Percentiles rank a stretch among this genome's conserved stretches.
phyloP scores from a whole-genome alignment of 2,329 filamentous ascomycete genomes.

The Acrocalymma vagum region DNA sequence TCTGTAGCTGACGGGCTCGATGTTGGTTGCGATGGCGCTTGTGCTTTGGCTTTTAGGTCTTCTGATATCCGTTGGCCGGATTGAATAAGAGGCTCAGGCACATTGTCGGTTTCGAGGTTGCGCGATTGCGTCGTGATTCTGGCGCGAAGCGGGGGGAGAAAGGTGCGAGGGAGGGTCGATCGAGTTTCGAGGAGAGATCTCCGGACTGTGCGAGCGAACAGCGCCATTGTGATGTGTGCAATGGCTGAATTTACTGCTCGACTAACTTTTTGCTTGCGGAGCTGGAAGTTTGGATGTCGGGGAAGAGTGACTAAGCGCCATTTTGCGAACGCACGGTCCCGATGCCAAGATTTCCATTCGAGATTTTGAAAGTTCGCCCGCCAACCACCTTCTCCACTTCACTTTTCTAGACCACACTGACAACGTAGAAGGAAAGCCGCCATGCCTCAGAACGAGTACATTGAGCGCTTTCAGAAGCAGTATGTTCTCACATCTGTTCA shows the following conservation, averaged over 20 bases:
- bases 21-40: conserved; percentile 22
- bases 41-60: conserved; percentile 30
- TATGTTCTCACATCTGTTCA: conserved; percentile 45
- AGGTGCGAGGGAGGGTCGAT: conserved; percentile 58
- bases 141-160: conserved; percentile 62
- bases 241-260: conserved; percentile 19
- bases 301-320: conserved; percentile 25
- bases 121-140: conserved; percentile 53
- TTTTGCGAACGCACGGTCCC: too few species aligned
- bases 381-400: conserved; percentile 16
- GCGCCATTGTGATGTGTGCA: conserved; percentile 37
- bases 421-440: conserved; percentile 16
- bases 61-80: conserved; percentile 51
- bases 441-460: conserved; percentile 82
- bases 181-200: conserved; percentile 71
- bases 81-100: conserved; percentile 55
- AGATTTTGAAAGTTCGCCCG: conserved; percentile 29
- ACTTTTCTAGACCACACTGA: conserved; percentile 9
- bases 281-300: conserved; percentile 17
- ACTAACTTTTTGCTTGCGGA: conserved; percentile 21
- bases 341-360: conserved; percentile 20
- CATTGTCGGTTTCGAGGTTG: conserved; percentile 46
- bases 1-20: conserved; percentile 17
- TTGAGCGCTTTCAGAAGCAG: conserved; percentile 77
- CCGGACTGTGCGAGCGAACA: conserved; percentile 64